Percentiles rank a stretch among this genome's conserved stretches.
Evolutionary conservation across 1,284 basidiomycete genomes (phyloP).

Genomic region (Ceraceosorus guamensis): DNA sequence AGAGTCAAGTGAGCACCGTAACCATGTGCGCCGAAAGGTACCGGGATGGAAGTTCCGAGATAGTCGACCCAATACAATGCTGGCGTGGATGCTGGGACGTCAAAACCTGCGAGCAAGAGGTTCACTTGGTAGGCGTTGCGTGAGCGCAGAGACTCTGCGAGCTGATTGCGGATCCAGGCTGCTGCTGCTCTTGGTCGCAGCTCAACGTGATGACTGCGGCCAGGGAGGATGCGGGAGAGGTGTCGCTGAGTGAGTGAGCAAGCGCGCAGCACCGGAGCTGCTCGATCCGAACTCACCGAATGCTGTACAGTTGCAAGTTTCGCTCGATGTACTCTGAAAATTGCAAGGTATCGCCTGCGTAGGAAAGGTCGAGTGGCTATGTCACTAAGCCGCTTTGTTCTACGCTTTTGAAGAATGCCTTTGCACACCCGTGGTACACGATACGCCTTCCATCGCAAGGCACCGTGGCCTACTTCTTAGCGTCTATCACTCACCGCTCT

Average conservation of each 20-base stretch:
- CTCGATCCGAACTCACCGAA: constrained; percentile 57
- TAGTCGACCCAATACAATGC: constrained; percentile 95
- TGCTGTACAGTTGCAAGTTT: constrained; percentile 91
- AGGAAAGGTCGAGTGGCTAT: background rate
- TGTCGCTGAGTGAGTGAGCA: no score
- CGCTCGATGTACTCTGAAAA: constrained; percentile 95
- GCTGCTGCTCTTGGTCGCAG: constrained; percentile 84
- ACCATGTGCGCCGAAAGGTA: constrained; percentile 91
- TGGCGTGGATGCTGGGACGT: constrained; percentile 58
- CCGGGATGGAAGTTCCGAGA: constrained; percentile 75
- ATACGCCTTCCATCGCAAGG: background rate
- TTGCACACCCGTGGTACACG: background rate
- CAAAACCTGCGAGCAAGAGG: constrained; percentile 84
- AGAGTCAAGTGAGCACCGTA: constrained; percentile 89
- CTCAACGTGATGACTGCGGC: constrained; percentile 57
- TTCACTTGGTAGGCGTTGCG: constrained; percentile 85
- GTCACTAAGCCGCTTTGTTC: no score
- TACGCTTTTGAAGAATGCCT: no score
- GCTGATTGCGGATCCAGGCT: constrained; percentile 82
- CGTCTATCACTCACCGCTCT: constrained; percentile 54
- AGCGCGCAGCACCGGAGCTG: no score
- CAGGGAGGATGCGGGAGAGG: background rate
- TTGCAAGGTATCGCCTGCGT: constrained; percentile 79
- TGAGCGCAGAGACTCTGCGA: constrained; percentile 83
- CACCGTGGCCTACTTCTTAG: background rate